These are phyloP conservation scores for Botrytis aclada DNA, from an alignment of 2,329 filamentous ascomycete species.

Conservation along the genomic window DNA sequence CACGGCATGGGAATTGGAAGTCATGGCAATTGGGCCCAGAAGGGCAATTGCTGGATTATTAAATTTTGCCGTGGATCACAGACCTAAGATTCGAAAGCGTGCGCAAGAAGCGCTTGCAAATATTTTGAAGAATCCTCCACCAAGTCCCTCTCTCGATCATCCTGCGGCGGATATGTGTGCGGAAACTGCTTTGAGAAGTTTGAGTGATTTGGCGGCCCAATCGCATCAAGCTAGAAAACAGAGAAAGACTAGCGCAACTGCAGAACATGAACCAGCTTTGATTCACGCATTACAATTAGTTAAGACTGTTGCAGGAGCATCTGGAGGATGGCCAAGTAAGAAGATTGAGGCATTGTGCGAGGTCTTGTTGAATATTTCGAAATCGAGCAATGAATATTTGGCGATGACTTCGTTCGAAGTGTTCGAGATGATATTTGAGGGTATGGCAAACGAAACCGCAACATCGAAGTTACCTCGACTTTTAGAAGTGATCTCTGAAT, in stretches of 20 bases:
- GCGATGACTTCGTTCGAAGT: slow-evolving; percentile 96
- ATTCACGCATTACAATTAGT: slow-evolving; percentile 92
- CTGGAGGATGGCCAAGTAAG: slow-evolving; percentile 92
- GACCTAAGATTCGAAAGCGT: slow-evolving; percentile 91
- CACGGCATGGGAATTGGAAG: slow-evolving; percentile 80
- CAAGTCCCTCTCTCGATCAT: slow-evolving; percentile 89
- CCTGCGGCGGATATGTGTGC: slow-evolving; percentile 96
- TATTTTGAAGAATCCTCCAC: slow-evolving; percentile 80
- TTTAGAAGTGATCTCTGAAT: slow-evolving; percentile 85
- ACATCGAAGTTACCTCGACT: slow-evolving; percentile 86
- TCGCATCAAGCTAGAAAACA: slow-evolving; percentile 64
- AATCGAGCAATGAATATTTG: slow-evolving; percentile 89
- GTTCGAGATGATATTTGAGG: slow-evolving; percentile 93
- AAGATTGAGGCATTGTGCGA: slow-evolving; percentile 94
- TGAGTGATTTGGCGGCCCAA: slow-evolving; percentile 69
- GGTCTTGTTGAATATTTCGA: slow-evolving; percentile 80
- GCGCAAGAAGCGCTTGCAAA: slow-evolving; percentile 85
- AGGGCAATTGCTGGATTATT: slow-evolving; percentile 83
- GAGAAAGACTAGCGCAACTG: slow-evolving; percentile 52
- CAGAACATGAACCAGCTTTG: slow-evolving; percentile 72
- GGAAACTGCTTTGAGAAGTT: slow-evolving; percentile 77
- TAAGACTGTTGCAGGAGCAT: slow-evolving; percentile 82
- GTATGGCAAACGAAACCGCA: slow-evolving; percentile 81
- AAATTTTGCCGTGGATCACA: slow-evolving; percentile 77
- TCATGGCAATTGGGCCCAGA: slow-evolving; percentile 79